Evolutionary conservation across 106 monocot species (phyloP).

Genomic region (Alisma plantagoaquatica): DNA sequence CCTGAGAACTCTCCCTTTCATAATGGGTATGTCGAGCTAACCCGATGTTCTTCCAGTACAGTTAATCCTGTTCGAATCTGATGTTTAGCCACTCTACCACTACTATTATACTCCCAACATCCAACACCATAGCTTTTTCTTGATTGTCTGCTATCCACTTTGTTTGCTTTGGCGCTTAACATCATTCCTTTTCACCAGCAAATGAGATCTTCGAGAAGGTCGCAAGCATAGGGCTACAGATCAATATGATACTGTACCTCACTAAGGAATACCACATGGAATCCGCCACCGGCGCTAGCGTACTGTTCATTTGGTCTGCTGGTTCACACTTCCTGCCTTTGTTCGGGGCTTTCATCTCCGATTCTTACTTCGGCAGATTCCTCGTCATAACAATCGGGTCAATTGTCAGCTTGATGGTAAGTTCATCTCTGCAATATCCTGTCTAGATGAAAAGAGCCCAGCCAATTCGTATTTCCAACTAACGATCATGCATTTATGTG

Average conservation of each 20-base stretch:
- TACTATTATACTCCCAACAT: background rate
- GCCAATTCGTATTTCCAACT: background rate
- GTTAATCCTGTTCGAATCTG: background rate
- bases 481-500: background rate
- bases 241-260: constrained; percentile 42
- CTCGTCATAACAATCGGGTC: constrained; percentile 24
- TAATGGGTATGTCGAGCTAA: constrained; percentile 6
- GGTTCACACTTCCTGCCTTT: constrained; percentile 24
- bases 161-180: background rate
- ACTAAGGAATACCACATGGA: constrained; percentile 28
- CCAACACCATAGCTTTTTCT: background rate
- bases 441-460: background rate
- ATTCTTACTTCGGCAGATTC: constrained; percentile 35
- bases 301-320: constrained; percentile 28
- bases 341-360: constrained; percentile 29
- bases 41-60: background rate
- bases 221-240: constrained; percentile 28
- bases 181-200: constrained; percentile 11
- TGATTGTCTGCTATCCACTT: background rate
- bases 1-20: constrained; percentile 15
- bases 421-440: background rate
- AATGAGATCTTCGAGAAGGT: constrained; percentile 44
- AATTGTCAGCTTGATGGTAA: constrained; percentile 22
- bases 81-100: background rate
- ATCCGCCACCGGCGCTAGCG: constrained; percentile 12